A percentile compares a stretch with the other conserved stretches of the same genome.
These are phyloP conservation scores for Tolypocladium paradoxum DNA, from an alignment of 2,329 filamentous ascomycete genomes.

Conservation along the genomic window DNA sequence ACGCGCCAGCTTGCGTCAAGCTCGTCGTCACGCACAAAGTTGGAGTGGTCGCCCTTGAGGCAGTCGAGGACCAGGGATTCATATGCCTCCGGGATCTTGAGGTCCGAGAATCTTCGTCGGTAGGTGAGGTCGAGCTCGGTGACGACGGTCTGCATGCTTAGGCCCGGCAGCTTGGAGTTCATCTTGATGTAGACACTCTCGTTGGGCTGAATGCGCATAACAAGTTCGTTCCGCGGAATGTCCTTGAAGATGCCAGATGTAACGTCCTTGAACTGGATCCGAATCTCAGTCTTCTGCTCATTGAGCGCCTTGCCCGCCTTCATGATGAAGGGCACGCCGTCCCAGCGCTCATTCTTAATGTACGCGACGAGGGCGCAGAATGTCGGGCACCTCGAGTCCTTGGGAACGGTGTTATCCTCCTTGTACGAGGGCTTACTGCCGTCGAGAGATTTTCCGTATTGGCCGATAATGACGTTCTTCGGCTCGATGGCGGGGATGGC, in stretches of 20 bases:
- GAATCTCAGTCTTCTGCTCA: slow-evolving; percentile 98
- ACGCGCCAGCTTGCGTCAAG: slow-evolving; percentile 97
- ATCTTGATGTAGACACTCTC: slow-evolving; percentile 99
- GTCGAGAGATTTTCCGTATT: slow-evolving; percentile 93
- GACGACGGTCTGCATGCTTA: slow-evolving; percentile 99
- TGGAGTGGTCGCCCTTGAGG: slow-evolving; percentile 97
- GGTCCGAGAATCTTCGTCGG: slow-evolving; percentile 92
- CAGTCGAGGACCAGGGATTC: slow-evolving; percentile 96
- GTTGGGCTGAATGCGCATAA: slow-evolving; percentile 98
- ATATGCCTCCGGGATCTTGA: slow-evolving; percentile 99
- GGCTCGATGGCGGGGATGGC: slow-evolving; percentile 91
- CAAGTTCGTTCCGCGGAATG: slow-evolving; percentile 96
- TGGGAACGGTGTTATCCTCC: slow-evolving; percentile 95
- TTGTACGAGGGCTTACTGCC: slow-evolving; percentile 96
- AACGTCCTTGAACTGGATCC: slow-evolving; percentile 99
- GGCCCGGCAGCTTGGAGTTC: slow-evolving; percentile 97
- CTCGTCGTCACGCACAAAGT: slow-evolving; percentile 96
- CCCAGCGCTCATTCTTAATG: slow-evolving; percentile 99
- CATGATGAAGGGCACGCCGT: slow-evolving; percentile 97
- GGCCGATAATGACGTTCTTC: slow-evolving; percentile 99
- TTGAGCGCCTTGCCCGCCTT: slow-evolving; percentile 98
- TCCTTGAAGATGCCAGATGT: slow-evolving; percentile 99
- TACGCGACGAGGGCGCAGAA: slow-evolving; percentile 96
- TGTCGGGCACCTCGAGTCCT: slow-evolving; percentile 93
- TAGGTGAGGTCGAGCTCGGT: slow-evolving; percentile 98